phyloP scores from a whole-genome alignment of 129 eudicot genomes.

The Glebionis coronaria region DNA sequence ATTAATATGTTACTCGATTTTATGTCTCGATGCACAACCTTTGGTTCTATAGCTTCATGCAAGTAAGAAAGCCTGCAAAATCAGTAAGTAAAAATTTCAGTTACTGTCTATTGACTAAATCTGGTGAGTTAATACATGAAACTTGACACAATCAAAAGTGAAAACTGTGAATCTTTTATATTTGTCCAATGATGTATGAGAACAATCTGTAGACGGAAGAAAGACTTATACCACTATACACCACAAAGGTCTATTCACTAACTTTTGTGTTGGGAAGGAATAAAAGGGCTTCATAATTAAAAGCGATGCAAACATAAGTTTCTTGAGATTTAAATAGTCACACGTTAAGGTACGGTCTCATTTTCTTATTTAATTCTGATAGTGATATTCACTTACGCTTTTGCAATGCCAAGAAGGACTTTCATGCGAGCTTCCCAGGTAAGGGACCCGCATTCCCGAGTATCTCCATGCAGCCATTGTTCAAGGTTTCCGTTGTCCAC shows the following conservation, averaged over 20 bases:
- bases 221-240: not conserved
- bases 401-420: constrained; percentile 90
- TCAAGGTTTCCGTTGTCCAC: constrained; percentile 92
- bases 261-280: too few species aligned
- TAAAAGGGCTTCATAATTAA: too few species aligned
- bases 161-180: constrained; percentile 1
- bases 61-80: constrained; percentile 84
- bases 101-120: not conserved
- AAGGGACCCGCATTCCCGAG: constrained; percentile 68
- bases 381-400: constrained; percentile 66
- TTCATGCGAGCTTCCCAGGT: constrained; percentile 98
- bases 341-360: too few species aligned
- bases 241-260: too few species aligned
- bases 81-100: not conserved
- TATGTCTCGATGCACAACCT: constrained; percentile 95
- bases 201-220: not conserved
- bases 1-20: constrained; percentile 96
- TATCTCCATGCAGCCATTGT: constrained; percentile 97
- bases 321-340: too few species aligned
- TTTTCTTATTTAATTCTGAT: too few species aligned
- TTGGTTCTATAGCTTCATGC: constrained; percentile 98
- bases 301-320: too few species aligned
- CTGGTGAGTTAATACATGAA: not conserved
- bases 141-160: not conserved
- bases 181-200: not conserved